These are phyloP conservation scores for Candida ascalaphidarum DNA, from an alignment of 805 yeast species.

Conservation along the genomic window DNA sequence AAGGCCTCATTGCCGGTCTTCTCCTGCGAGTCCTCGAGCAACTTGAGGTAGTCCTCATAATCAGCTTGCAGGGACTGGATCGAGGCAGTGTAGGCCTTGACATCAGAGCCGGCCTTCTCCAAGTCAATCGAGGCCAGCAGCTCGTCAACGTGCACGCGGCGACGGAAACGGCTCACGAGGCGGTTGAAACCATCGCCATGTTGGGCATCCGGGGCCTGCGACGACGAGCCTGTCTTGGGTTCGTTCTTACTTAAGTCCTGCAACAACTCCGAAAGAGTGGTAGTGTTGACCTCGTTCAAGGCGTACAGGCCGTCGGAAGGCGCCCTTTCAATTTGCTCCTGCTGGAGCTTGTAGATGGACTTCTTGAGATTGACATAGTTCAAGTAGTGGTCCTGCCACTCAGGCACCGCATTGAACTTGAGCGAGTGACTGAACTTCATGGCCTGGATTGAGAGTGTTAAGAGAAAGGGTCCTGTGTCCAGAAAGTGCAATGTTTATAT, in stretches of 20 bases:
- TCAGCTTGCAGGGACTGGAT: conserved; percentile 3
- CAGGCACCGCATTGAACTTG: conserved; percentile 46
- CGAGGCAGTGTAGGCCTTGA: conserved; percentile 10
- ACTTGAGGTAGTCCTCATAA: conserved; percentile 3
- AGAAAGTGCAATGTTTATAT: conserved; percentile 3
- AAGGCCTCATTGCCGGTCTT: conserved; percentile 15
- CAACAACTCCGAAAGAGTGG: conserved; percentile 21
- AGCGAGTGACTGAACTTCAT: conserved; percentile 46
- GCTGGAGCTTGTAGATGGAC: conserved; percentile 45
- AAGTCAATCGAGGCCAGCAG: not conserved
- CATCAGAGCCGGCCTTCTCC: conserved; percentile 6
- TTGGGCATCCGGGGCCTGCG: conserved; percentile 1
- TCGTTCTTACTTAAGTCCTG: too few relatives aligned
- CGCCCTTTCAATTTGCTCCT: conserved; percentile 18
- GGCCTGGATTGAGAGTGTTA: not conserved
- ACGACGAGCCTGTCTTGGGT: not conserved
- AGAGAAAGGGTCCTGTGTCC: conserved; percentile 4
- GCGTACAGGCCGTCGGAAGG: conserved; percentile 17
- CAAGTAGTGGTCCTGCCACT: conserved; percentile 40
- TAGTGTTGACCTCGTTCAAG: conserved; percentile 9
- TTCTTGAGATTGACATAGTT: conserved; percentile 46
- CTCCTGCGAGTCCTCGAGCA: too few relatives aligned
- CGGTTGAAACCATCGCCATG: conserved; percentile 3
- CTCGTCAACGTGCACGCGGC: not conserved
- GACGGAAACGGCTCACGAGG: conserved; percentile 1